These are phyloP conservation scores for Plasmodium reichenowi DNA, from an alignment of 169 alveolate species.

Conservation along the genomic window DNA sequence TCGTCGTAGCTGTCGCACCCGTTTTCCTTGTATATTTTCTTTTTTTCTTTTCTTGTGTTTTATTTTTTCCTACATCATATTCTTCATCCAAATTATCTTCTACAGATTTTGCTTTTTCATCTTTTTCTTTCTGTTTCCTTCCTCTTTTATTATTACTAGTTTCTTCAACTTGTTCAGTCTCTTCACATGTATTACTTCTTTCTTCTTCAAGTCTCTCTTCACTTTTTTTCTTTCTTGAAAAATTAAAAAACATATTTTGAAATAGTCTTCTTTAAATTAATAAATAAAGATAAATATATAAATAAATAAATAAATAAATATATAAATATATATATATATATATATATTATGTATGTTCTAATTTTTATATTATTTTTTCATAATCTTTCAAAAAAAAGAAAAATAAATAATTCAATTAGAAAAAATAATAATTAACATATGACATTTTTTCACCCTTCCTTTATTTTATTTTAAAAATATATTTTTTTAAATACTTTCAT, in stretches of 20 bases:
- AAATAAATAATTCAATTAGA: too few species aligned
- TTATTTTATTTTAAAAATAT: too few species aligned
- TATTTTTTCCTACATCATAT: conserved; percentile 5
- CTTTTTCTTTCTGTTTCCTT: conserved; percentile 5
- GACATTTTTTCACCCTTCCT: too few species aligned
- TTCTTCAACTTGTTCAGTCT: not conserved
- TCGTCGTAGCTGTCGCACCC: too few species aligned
- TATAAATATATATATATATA: conserved; percentile 3
- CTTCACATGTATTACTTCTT: conserved; percentile 9
- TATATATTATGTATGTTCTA: not conserved
- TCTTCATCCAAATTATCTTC: conserved; percentile 30
- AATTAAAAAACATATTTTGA: conserved; percentile 43
- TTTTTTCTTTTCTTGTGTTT: conserved; percentile 16
- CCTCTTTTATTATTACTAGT: conserved; percentile 14
- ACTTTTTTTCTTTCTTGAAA: conserved; percentile 21
- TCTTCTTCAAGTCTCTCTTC: conserved; percentile 40
- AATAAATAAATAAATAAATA: conserved; percentile 7
- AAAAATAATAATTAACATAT: too few species aligned
- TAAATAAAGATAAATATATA: not conserved
- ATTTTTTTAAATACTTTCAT: too few species aligned
- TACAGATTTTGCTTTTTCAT: not conserved
- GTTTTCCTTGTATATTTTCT: conserved; percentile 2
- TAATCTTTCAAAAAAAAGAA: too few species aligned
- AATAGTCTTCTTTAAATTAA: not conserved
- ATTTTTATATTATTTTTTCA: too few species aligned